A percentile compares a stretch with the other conserved stretches of the same genome.
Conservation (phyloP, 306 rosid genomes). For the Vigna angularis region DNA sequence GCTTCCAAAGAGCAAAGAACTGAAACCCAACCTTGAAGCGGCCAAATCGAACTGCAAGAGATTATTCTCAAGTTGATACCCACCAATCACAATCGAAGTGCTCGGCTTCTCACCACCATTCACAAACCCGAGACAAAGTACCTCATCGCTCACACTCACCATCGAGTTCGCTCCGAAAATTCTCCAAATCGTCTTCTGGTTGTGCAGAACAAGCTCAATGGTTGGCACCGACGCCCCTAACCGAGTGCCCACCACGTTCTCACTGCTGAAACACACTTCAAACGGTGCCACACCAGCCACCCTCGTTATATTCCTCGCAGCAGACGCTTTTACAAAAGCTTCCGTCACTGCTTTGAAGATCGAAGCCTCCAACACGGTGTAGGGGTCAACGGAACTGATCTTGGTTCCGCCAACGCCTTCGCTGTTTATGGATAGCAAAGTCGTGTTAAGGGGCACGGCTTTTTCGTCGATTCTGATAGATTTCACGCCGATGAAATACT, state of each 20-base stretch:
- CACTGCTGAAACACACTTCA: slow-evolving; percentile 54
- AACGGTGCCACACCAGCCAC: slow-evolving; percentile 51
- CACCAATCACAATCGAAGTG: slow-evolving; percentile 58
- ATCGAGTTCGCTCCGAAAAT: slow-evolving; percentile 54
- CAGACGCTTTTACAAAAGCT: slow-evolving; percentile 49
- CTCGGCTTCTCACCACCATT: slow-evolving; percentile 47
- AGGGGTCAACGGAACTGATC: slow-evolving; percentile 71
- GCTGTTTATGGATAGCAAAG: slow-evolving; percentile 48
- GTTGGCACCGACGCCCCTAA: slow-evolving; percentile 53
- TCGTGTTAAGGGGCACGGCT: slow-evolving; percentile 45
- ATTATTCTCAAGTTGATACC: slow-evolving; percentile 54
- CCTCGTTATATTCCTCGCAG: slow-evolving; percentile 53
- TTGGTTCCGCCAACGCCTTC: slow-evolving; percentile 77
- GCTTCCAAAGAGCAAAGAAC: slow-evolving; percentile 50
- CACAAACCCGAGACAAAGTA: slow-evolving; percentile 51
- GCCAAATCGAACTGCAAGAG: slow-evolving; percentile 59
- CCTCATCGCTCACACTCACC: slow-evolving; percentile 41
- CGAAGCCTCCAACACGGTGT: slow-evolving; percentile 63
- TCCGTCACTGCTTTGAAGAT: slow-evolving; percentile 60
- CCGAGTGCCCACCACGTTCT: slow-evolving; percentile 38
- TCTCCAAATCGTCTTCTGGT: slow-evolving; percentile 41
- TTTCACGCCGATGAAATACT: slow-evolving; percentile 66
- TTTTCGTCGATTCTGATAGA: slow-evolving; percentile 51
- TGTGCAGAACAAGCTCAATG: slow-evolving; percentile 47
- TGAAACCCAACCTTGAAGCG: slow-evolving; percentile 47